phyloP scores from a whole-genome alignment of 257 asterid genomes.

The Nicotiana sylvestris region DNA sequence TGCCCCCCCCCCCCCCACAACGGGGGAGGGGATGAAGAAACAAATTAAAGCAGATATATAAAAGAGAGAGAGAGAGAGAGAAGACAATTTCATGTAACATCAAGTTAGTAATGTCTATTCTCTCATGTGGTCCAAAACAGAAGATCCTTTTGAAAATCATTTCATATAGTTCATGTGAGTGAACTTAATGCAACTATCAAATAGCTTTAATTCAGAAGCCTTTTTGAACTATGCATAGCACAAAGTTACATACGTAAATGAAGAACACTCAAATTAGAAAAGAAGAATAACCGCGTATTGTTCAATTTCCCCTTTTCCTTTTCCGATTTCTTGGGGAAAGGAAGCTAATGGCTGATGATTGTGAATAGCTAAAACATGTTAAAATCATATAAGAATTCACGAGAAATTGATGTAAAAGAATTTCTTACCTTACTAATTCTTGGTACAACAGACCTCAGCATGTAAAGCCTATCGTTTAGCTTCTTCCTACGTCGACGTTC shows the following conservation, averaged over 20 bases:
- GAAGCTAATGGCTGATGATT: conserved; percentile 1
- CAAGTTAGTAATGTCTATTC: conserved; percentile 16
- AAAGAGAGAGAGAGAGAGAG: neutral
- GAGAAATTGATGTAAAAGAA: conserved; percentile 25
- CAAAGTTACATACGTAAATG: conserved; percentile 11
- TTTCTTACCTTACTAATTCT: conserved; percentile 86
- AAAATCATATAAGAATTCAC: conserved; percentile 36
- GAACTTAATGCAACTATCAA: conserved; percentile 61
- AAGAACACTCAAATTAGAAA: neutral
- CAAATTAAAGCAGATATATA: neutral
- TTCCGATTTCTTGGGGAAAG: neutral
- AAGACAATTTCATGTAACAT: neutral
- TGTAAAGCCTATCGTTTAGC: conserved; percentile 94
- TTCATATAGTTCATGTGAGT: conserved; percentile 91
- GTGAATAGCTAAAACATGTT: conserved; percentile 15
- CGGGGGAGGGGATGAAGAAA: neutral
- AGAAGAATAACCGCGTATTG: neutral
- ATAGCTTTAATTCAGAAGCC: conserved; percentile 39
- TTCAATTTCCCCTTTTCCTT: neutral
- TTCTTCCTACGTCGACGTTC: conserved; percentile 92
- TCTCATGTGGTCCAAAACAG: conserved; percentile 28
- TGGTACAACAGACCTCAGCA: conserved; percentile 86
- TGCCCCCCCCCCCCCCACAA: neutral
- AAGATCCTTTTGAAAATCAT: conserved; percentile 30
- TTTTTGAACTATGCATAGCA: conserved; percentile 39